Conservation (phyloP, 306 rosid genomes). For the Cucurbita maxima region DNA sequence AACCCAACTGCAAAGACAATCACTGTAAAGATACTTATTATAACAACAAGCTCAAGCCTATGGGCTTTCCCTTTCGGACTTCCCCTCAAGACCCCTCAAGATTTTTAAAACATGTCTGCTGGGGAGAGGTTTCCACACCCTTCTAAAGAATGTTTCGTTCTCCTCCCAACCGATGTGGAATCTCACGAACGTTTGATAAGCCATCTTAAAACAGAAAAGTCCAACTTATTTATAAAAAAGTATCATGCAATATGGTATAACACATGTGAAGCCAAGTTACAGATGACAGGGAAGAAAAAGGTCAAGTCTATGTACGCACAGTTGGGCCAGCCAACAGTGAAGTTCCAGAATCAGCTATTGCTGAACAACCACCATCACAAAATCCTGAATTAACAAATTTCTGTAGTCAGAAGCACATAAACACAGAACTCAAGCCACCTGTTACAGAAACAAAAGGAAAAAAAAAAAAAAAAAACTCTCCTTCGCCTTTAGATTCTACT, state of each 20-base stretch:
- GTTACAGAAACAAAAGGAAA: not conserved
- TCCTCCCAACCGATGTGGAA: no score
- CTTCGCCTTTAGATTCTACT: not conserved
- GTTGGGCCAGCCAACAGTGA: slow-evolving; percentile 91
- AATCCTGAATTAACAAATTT: slow-evolving; percentile 38
- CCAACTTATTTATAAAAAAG: not conserved
- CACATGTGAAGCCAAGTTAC: not conserved
- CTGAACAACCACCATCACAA: slow-evolving; percentile 55
- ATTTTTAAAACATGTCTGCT: no score
- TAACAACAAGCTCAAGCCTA: no score
- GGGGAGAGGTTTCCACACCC: no score
- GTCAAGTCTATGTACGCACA: slow-evolving; percentile 27
- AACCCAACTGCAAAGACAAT: not conserved
- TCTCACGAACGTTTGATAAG: not conserved
- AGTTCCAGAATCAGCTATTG: slow-evolving; percentile 95
- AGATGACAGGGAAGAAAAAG: not conserved
- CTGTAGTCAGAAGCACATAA: not conserved
- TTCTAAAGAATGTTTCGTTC: no score
- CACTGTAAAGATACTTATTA: not conserved
- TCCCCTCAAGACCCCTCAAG: no score
- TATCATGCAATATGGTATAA: not conserved
- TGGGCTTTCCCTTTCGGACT: no score
- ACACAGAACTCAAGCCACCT: not conserved
- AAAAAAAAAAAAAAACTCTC: not conserved
- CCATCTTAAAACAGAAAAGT: not conserved